Conservation (phyloP, 1,284 basidiomycete species). For the Spongiforma sp. region DNA sequence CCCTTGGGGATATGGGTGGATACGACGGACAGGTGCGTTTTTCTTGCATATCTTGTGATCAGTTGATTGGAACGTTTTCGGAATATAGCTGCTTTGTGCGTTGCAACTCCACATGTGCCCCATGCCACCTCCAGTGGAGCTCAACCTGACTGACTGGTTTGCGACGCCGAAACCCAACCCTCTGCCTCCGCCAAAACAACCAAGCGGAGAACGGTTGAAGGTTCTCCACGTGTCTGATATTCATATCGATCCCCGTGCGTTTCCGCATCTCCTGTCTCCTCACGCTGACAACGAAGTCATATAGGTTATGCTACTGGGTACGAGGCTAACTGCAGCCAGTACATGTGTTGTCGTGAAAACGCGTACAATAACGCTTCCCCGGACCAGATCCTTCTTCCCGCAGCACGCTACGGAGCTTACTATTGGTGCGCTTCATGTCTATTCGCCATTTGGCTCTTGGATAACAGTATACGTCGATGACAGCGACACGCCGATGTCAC, state of each 20-base stretch:
- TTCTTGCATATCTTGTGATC: too few relatives aligned
- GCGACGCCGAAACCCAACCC: slow-evolving; percentile 71
- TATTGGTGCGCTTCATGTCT: slow-evolving; percentile 30
- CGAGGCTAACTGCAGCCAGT: slow-evolving; percentile 73
- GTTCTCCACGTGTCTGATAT: slow-evolving; percentile 79
- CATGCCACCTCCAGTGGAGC: slow-evolving; percentile 52
- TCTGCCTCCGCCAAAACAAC: slow-evolving; percentile 55
- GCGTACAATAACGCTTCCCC: slow-evolving; percentile 56
- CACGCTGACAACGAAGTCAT: neutral
- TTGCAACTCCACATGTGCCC: slow-evolving; percentile 54
- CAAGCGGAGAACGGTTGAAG: slow-evolving; percentile 68
- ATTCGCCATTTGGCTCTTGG: neutral
- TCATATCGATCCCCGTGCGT: slow-evolving; percentile 74
- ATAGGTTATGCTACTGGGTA: slow-evolving; percentile 70
- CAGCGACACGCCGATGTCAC: slow-evolving; percentile 71
- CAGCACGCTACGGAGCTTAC: slow-evolving; percentile 70
- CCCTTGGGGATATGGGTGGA: slow-evolving; percentile 65
- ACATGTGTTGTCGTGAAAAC: slow-evolving; percentile 69
- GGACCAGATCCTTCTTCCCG: slow-evolving; percentile 54
- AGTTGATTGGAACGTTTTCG: too few relatives aligned
- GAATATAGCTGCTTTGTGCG: slow-evolving; percentile 53
- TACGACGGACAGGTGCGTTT: slow-evolving; percentile 66
- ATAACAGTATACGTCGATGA: neutral
- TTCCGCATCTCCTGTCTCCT: neutral
- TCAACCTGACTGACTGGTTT: slow-evolving; percentile 62